Conservation (phyloP, 1,139 yeast species). For the Diutina scorzettiae region DNA sequence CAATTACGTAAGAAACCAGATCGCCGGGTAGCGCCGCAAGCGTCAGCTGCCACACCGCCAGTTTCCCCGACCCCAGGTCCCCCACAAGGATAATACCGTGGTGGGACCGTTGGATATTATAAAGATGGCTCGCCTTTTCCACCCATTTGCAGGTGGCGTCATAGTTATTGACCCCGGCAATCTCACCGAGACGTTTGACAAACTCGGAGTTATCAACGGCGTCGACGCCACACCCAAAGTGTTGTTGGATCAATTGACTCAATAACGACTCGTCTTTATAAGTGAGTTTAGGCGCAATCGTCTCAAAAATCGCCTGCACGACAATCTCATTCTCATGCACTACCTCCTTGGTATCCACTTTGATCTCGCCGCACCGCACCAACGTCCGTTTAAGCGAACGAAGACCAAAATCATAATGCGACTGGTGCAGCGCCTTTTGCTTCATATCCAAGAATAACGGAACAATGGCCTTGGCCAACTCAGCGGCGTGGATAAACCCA, state of each 20-base stretch:
- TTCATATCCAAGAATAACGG: slow-evolving; percentile 40
- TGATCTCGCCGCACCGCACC: slow-evolving; percentile 43
- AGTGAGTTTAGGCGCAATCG: slow-evolving; percentile 55
- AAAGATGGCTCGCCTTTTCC: slow-evolving; percentile 49
- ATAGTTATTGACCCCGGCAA: slow-evolving; percentile 14
- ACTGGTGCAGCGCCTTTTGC: slow-evolving; percentile 33
- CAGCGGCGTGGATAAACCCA: slow-evolving; percentile 45
- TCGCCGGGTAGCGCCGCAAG: slow-evolving; percentile 28
- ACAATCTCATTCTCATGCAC: slow-evolving; percentile 18
- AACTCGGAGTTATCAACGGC: slow-evolving; percentile 13
- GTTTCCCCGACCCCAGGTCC: slow-evolving; percentile 64
- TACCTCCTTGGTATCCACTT: slow-evolving; percentile 26
- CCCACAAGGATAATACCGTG: slow-evolving; percentile 84
- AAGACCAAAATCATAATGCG: slow-evolving; percentile 85
- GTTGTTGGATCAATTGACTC: slow-evolving; percentile 16
- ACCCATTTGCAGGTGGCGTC: slow-evolving; percentile 30
- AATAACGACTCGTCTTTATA: slow-evolving; percentile 36
- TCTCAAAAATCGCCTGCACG: slow-evolving; percentile 42
- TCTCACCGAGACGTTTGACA: slow-evolving; percentile 10
- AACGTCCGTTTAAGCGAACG: slow-evolving; percentile 66
- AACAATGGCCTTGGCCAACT: slow-evolving; percentile 40
- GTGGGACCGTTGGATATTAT: slow-evolving; percentile 50
- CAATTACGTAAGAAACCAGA: slow-evolving; percentile 41
- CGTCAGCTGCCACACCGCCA: slow-evolving; percentile 41
- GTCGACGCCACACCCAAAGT: slow-evolving; percentile 14